Evolutionary conservation across 2,329 filamentous ascomycete genomes (phyloP).

Genomic region (Penicillium sp.): DNA sequence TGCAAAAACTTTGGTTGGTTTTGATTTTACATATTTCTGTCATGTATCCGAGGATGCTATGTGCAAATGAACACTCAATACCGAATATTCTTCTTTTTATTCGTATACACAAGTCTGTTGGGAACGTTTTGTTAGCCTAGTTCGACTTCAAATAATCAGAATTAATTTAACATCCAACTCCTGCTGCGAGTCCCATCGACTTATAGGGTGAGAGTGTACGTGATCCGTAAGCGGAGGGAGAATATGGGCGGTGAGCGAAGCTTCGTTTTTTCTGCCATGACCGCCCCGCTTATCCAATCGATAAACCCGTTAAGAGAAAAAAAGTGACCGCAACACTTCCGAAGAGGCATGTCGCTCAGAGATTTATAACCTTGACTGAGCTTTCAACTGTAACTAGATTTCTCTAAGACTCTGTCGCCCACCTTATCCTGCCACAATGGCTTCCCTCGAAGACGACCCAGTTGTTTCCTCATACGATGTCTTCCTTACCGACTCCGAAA

Average conservation of each 20-base stretch:
- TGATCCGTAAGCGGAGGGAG: background rate
- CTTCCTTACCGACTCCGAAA: slow-evolving; percentile 74
- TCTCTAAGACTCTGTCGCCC: background rate
- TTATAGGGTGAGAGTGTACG: background rate
- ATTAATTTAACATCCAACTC: no score
- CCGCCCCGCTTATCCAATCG: slow-evolving; percentile 20
- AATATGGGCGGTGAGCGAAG: slow-evolving; percentile 10
- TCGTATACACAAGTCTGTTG: background rate
- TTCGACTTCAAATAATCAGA: no score
- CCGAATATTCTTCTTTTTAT: background rate
- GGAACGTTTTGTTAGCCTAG: background rate
- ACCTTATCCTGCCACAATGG: slow-evolving; percentile 7
- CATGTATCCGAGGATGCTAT: background rate
- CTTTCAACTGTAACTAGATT: background rate
- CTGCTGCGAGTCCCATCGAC: no score
- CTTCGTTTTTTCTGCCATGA: slow-evolving; percentile 15
- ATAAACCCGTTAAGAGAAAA: slow-evolving; percentile 15
- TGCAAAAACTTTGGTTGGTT: slow-evolving; percentile 14
- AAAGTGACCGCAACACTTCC: background rate
- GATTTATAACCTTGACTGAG: background rate
- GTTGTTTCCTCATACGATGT: slow-evolving; percentile 77
- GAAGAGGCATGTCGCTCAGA: background rate
- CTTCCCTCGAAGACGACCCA: slow-evolving; percentile 55
- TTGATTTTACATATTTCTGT: background rate
- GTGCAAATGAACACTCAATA: background rate